A percentile compares a stretch with the other conserved stretches of the same genome.
Evolutionary conservation across 2,329 filamentous ascomycete genomes (phyloP).

Genomic region (Orbilia brochopaga): DNA sequence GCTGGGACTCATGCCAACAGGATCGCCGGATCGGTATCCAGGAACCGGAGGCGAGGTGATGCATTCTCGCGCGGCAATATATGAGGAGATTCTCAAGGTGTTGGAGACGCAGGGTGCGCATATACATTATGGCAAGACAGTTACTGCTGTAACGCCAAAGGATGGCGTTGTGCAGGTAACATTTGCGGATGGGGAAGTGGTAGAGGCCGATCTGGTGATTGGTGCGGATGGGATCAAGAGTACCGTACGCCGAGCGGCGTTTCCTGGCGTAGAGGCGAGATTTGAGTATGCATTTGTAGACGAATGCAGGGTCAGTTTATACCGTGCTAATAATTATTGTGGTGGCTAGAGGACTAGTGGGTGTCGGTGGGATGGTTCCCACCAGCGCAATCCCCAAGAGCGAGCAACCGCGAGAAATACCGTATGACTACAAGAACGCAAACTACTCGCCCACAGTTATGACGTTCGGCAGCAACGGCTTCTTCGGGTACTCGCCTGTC

Average conservation of each 20-base stretch:
- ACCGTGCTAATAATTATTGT: background rate
- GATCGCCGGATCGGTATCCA: conserved; percentile 42
- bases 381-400: conserved; percentile 34
- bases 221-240: conserved; percentile 49
- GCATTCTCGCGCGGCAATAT: conserved; percentile 38
- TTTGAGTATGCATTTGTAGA: conserved; percentile 30
- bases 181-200: conserved; percentile 32
- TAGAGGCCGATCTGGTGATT: conserved; percentile 39
- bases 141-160: conserved; percentile 20
- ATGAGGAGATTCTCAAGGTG: conserved; percentile 39
- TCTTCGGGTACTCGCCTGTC: conserved; percentile 45
- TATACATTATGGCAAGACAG: conserved; percentile 43
- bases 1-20: conserved; percentile 36
- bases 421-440: conserved; percentile 40
- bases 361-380: conserved; percentile 33
- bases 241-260: conserved; percentile 30
- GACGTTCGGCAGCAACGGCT: conserved; percentile 44
- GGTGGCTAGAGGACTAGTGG: conserved; percentile 26
- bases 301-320: background rate
- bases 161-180: conserved; percentile 27
- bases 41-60: conserved; percentile 46
- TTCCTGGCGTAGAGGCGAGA: conserved; percentile 33
- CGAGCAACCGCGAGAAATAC: conserved; percentile 39
- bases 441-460: conserved; percentile 44
- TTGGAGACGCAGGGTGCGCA: conserved; percentile 34